Evolutionary conservation across 2,329 filamentous ascomycete genomes (phyloP).

Genomic region (Neopestalotiopsis sp.): DNA sequence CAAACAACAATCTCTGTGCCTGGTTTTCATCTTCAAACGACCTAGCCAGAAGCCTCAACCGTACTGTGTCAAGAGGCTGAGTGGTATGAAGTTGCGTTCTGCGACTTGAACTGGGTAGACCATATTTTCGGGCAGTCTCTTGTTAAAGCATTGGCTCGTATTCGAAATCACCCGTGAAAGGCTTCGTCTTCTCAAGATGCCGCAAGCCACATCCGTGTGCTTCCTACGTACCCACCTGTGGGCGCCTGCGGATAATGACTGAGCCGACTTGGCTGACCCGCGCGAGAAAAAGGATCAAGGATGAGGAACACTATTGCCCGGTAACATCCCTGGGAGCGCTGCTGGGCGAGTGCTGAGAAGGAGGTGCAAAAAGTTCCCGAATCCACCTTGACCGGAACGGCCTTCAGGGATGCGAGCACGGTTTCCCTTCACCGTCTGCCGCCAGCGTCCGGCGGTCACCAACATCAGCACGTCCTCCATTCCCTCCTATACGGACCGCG

Average conservation of each 20-base stretch:
- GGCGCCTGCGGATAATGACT: background rate
- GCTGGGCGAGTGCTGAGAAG: background rate
- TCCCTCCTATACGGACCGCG: background rate
- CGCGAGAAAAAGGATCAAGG: background rate
- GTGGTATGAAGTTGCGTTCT: background rate
- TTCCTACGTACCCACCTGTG: background rate
- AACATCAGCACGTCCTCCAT: background rate
- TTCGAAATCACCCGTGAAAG: background rate
- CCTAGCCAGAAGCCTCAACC: too few species aligned
- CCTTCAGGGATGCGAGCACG: background rate
- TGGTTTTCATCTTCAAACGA: too few species aligned
- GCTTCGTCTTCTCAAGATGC: background rate
- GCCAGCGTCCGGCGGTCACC: background rate
- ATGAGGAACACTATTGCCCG: background rate
- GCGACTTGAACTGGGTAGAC: background rate
- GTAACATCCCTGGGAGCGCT: background rate
- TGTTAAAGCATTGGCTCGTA: background rate
- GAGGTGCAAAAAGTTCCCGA: background rate
- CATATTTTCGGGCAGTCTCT: background rate
- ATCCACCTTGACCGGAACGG: background rate
- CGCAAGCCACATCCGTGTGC: background rate
- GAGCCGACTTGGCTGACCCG: conserved; percentile 1
- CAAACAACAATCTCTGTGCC: too few species aligned
- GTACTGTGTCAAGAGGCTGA: background rate
- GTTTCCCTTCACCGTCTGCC: background rate